phyloP scores from a whole-genome alignment of 208 protist genomes.

The Plasmodiophora brassicae region DNA sequence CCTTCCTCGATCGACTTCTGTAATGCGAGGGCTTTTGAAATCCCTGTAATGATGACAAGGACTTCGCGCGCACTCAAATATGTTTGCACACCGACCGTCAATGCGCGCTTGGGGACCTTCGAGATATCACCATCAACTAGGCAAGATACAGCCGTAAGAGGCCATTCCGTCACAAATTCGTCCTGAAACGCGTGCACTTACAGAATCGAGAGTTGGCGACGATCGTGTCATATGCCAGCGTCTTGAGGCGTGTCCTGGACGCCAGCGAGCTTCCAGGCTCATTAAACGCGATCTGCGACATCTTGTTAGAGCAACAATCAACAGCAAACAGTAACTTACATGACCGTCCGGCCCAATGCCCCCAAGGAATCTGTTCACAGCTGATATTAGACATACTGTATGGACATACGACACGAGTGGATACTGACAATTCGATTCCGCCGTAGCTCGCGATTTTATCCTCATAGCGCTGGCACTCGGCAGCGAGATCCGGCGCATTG shows the following conservation, averaged over 20 bases:
- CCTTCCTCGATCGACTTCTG: conserved; percentile 77
- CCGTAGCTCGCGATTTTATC: conserved; percentile 75
- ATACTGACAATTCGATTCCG: conserved; percentile 74
- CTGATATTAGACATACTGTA: not conserved
- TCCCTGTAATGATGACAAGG: conserved; percentile 80
- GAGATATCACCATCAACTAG: conserved; percentile 63
- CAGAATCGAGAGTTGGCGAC: conserved; percentile 86
- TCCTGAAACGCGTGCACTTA: too few species aligned
- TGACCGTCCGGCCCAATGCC: conserved; percentile 85
- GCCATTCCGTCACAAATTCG: too few species aligned
- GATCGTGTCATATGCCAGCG: conserved; percentile 83
- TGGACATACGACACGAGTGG: not conserved
- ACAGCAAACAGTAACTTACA: conserved; percentile 49
- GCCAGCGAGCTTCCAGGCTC: conserved; percentile 81
- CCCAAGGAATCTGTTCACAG: conserved; percentile 71
- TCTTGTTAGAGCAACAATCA: conserved; percentile 65
- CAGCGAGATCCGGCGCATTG: conserved; percentile 72
- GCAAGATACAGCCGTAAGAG: not conserved
- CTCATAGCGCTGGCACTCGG: conserved; percentile 83
- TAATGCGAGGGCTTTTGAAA: conserved; percentile 75
- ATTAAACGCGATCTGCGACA: conserved; percentile 83
- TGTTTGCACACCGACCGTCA: conserved; percentile 87
- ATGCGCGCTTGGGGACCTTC: conserved; percentile 80
- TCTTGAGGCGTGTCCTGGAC: conserved; percentile 79
- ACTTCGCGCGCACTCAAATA: conserved; percentile 76